These are phyloP conservation scores for Tricholoma sp. DNA, from an alignment of 768 basidiomycete genomes.

Conservation along the genomic window DNA sequence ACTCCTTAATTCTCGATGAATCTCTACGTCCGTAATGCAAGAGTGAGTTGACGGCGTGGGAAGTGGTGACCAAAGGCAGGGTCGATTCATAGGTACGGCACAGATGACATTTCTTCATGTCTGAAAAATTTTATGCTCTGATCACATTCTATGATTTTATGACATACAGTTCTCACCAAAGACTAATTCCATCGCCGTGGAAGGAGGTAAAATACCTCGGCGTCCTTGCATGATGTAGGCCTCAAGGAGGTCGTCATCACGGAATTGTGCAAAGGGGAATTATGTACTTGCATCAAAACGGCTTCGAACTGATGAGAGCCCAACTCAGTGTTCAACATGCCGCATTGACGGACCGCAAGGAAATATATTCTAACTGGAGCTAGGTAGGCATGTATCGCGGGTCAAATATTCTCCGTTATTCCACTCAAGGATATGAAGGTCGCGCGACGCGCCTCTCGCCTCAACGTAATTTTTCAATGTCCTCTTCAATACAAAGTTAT, in stretches of 20 bases:
- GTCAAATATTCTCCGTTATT: not conserved
- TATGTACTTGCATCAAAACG: not conserved
- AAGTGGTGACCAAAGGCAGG: not conserved
- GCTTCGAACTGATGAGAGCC: not conserved
- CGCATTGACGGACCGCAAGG: not conserved
- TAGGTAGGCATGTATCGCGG: not conserved
- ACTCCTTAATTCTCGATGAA: not conserved
- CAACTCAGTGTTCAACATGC: too few relatives aligned
- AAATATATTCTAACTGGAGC: not conserved
- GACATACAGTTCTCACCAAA: too few relatives aligned
- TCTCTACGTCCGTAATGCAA: not conserved
- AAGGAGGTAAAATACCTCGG: too few relatives aligned
- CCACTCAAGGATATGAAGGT: slow-evolving; percentile 33
- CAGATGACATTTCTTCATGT: too few relatives aligned
- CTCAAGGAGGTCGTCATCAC: not conserved
- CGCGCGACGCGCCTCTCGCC: slow-evolving; percentile 31
- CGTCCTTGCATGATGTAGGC: not conserved
- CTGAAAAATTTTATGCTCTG: not conserved
- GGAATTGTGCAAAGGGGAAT: not conserved
- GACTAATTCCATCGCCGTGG: too few relatives aligned
- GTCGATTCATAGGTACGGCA: not conserved
- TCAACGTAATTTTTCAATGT: slow-evolving; percentile 33
- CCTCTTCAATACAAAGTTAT: slow-evolving; percentile 42
- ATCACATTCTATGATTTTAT: not conserved
- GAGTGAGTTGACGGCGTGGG: not conserved